Evolutionary conservation across 306 rosid genomes (phyloP).

Genomic region (Dicorynia guianensis): DNA sequence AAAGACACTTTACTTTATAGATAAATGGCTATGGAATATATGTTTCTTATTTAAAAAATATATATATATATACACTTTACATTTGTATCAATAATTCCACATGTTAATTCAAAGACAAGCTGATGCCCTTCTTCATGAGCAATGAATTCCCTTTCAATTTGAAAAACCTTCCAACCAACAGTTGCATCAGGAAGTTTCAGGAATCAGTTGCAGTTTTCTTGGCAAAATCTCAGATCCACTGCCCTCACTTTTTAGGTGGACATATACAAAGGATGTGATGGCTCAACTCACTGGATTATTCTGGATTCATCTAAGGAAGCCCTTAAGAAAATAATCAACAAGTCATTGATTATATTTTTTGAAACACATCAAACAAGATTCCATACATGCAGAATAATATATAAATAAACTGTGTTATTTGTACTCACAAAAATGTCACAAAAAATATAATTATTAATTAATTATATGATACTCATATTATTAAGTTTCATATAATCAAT

Average conservation of each 20-base stretch:
- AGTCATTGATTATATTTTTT: neutral
- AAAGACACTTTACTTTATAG: too few species aligned
- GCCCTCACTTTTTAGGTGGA: neutral
- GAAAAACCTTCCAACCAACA: neutral
- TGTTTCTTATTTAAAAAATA: too few species aligned
- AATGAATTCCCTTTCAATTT: neutral
- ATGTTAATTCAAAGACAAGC: neutral
- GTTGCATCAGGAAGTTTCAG: conserved; percentile 7
- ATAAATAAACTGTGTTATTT: too few species aligned
- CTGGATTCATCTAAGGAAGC: neutral
- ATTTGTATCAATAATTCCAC: neutral
- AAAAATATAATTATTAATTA: too few species aligned
- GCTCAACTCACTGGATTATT: conserved; percentile 7
- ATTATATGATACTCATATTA: too few species aligned
- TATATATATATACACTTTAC: too few species aligned
- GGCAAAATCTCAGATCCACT: neutral
- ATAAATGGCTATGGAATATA: too few species aligned
- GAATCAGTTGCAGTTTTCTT: neutral
- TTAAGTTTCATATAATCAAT: too few species aligned
- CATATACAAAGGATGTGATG: neutral
- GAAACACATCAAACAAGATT: neutral
- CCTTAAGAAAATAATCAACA: neutral
- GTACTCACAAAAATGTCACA: too few species aligned
- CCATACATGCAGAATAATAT: neutral
- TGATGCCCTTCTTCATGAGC: neutral